phyloP scores from a whole-genome alignment of 257 asterid genomes.

The Eucommia ulmoides region DNA sequence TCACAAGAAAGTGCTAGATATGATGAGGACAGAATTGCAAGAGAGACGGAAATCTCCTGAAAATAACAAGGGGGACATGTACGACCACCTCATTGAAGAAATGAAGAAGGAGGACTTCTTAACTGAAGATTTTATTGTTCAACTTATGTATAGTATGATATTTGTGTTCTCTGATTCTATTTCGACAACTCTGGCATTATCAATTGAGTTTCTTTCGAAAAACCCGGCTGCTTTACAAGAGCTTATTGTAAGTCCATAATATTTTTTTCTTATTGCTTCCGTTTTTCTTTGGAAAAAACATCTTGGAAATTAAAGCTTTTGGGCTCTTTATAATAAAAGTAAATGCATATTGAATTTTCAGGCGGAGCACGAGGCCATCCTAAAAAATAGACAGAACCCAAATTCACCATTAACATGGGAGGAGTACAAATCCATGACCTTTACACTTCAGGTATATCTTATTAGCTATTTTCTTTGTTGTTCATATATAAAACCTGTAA shows the following conservation, averaged over 20 bases:
- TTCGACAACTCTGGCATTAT: slow-evolving; percentile 64
- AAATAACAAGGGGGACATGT: slow-evolving; percentile 35
- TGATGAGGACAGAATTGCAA: slow-evolving; percentile 44
- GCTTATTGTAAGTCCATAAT: slow-evolving; percentile 33
- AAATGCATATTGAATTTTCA: slow-evolving; percentile 6
- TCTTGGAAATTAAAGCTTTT: too few species aligned
- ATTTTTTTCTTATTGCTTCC: too few species aligned
- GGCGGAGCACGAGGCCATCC: slow-evolving; percentile 61
- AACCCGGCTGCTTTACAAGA: slow-evolving; percentile 50
- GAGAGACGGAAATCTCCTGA: slow-evolving; percentile 34
- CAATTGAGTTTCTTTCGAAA: slow-evolving; percentile 57
- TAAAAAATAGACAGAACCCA: slow-evolving; percentile 33
- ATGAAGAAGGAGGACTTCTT: slow-evolving; percentile 47
- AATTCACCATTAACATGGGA: slow-evolving; percentile 41
- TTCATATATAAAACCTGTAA: background rate
- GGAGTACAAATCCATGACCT: slow-evolving; percentile 73
- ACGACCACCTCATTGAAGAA: slow-evolving; percentile 57
- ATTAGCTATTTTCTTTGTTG: background rate
- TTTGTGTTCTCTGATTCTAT: slow-evolving; percentile 69
- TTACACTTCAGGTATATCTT: slow-evolving; percentile 40
- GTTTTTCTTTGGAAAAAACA: too few species aligned
- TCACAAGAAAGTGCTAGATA: slow-evolving; percentile 54
- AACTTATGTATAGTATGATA: slow-evolving; percentile 58
- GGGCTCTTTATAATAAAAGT: too few species aligned
- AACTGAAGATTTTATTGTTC: slow-evolving; percentile 67